Evolutionary conservation across 2,329 filamentous ascomycete species (phyloP).

Genomic region (Aspergillus sojae): DNA sequence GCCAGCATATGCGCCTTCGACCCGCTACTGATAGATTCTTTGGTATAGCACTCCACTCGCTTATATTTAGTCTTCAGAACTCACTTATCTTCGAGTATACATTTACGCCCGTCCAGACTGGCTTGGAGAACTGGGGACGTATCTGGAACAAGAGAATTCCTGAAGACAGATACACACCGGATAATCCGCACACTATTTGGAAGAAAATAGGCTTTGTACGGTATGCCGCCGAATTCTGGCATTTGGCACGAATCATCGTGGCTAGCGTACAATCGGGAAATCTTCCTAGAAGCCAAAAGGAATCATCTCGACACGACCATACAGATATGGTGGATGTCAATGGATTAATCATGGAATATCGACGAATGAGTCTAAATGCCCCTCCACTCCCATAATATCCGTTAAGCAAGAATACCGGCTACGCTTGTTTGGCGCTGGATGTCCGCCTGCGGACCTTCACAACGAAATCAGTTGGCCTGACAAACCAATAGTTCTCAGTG

Average conservation of each 20-base stretch:
- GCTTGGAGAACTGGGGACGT: conserved; percentile 30
- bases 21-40: not conserved
- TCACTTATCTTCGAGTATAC: conserved; percentile 29
- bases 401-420: not conserved
- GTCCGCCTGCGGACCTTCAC: conserved; percentile 29
- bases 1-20: not conserved
- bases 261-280: conserved; percentile 16
- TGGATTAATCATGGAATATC: conserved; percentile 29
- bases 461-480: conserved; percentile 46
- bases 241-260: conserved; percentile 27
- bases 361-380: conserved; percentile 23
- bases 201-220: conserved; percentile 30
- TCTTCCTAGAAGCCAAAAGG: not conserved
- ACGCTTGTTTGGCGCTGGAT: not conserved
- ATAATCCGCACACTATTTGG: conserved; percentile 25
- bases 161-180: conserved; percentile 22
- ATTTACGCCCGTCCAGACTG: conserved; percentile 23
- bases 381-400: not conserved
- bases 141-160: conserved; percentile 27
- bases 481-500: conserved; percentile 47
- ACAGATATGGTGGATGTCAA: conserved; percentile 30
- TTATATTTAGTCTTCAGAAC: conserved; percentile 28
- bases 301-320: conserved; percentile 23
- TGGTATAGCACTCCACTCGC: conserved; percentile 23
- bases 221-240: conserved; percentile 32